Percentiles rank a stretch among this genome's conserved stretches.
These are phyloP conservation scores for Candida silvatica DNA, from an alignment of 805 yeast genomes.

Conservation along the genomic window DNA sequence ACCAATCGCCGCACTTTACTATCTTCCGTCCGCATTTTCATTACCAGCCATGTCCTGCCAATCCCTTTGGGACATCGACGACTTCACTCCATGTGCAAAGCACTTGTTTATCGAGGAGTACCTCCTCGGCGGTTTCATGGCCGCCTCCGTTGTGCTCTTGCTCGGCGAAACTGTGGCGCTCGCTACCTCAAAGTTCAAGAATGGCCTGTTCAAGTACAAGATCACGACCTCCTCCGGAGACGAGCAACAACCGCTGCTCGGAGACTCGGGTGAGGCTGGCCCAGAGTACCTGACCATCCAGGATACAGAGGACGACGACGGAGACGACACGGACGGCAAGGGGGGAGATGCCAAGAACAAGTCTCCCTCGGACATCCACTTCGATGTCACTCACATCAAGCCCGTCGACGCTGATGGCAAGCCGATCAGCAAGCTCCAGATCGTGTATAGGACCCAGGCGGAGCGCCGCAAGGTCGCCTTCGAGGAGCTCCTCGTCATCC, in stretches of 20 bases:
- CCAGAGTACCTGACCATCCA: background rate
- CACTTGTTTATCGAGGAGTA: slow-evolving; percentile 25
- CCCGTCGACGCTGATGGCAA: slow-evolving; percentile 52
- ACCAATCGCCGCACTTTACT: too few relatives aligned
- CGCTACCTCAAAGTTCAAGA: too few relatives aligned
- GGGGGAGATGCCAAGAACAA: background rate
- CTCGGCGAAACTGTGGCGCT: slow-evolving; percentile 3
- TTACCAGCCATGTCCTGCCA: too few relatives aligned
- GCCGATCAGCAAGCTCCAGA: slow-evolving; percentile 44
- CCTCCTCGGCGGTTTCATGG: slow-evolving; percentile 21
- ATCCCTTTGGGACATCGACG: slow-evolving; percentile 28
- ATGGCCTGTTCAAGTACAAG: background rate
- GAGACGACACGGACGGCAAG: background rate
- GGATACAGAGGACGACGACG: background rate
- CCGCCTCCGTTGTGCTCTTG: slow-evolving; percentile 23
- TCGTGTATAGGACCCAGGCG: slow-evolving; percentile 36
- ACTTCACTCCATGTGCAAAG: slow-evolving; percentile 39
- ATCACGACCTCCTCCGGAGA: background rate
- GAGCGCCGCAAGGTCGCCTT: slow-evolving; percentile 47
- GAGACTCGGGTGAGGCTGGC: background rate
- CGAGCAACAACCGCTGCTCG: background rate
- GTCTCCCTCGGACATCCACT: slow-evolving; percentile 47
- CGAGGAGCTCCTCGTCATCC: slow-evolving; percentile 32
- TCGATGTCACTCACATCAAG: slow-evolving; percentile 49
- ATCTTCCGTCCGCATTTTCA: too few relatives aligned